These are phyloP conservation scores for Cadophora gregata DNA, from an alignment of 2,329 filamentous ascomycete genomes.

Conservation along the genomic window DNA sequence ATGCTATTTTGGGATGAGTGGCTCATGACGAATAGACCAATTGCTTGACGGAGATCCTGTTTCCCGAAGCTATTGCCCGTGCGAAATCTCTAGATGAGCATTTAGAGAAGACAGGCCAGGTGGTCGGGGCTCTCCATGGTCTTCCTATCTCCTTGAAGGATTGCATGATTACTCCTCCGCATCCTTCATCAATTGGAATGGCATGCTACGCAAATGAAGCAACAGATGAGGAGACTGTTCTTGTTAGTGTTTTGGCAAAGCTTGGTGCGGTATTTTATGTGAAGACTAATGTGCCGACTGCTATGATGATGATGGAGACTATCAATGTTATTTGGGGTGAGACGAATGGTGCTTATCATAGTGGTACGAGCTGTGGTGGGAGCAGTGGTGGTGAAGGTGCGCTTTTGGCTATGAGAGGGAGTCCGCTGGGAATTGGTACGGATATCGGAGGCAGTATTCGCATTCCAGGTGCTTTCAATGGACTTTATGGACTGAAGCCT, in stretches of 20 bases:
- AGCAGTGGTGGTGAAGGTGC: constrained; percentile 42
- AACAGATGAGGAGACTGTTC: constrained; percentile 41
- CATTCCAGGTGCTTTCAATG: constrained; percentile 47
- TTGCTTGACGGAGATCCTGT: constrained; percentile 63
- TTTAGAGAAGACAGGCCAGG: constrained; percentile 48
- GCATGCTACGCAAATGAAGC: constrained; percentile 45
- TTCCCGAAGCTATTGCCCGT: constrained; percentile 56
- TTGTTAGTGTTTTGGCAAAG: constrained; percentile 48
- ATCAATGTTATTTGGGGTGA: constrained; percentile 51
- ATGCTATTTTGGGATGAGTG: neutral
- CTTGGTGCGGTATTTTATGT: constrained; percentile 51
- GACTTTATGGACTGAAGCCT: constrained; percentile 49
- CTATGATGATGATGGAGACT: constrained; percentile 52
- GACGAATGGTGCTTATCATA: constrained; percentile 42
- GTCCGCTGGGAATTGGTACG: constrained; percentile 41
- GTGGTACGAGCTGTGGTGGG: constrained; percentile 39
- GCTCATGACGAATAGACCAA: constrained; percentile 53
- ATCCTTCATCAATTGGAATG: constrained; percentile 47
- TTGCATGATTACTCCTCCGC: constrained; percentile 46
- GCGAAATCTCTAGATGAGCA: constrained; percentile 60
- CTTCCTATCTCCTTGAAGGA: constrained; percentile 51
- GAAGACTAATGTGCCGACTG: constrained; percentile 48
- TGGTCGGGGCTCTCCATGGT: constrained; percentile 49
- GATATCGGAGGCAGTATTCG: constrained; percentile 48
- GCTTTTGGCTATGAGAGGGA: constrained; percentile 41